Evolutionary conservation across 2,329 filamentous ascomycete species (phyloP).

Genomic region (Colletotrichum liaoningense): DNA sequence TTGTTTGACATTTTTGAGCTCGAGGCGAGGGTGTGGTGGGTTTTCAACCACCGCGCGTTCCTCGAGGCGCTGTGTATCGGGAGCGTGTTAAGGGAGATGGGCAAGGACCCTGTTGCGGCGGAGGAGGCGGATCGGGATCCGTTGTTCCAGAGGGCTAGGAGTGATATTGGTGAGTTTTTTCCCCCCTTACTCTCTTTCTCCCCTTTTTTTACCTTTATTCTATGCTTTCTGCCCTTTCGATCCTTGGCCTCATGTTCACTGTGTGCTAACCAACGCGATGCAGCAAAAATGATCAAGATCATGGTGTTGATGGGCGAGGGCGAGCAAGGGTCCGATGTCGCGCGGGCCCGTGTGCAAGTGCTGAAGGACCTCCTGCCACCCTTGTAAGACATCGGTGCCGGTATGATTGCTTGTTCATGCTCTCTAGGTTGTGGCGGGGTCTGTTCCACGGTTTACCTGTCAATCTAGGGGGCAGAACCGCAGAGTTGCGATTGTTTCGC

Average conservation of each 20-base stretch:
- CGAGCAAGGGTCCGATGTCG: conserved; percentile 68
- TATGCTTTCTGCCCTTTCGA: no score
- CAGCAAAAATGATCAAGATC: conserved; percentile 73
- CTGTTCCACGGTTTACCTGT: no score
- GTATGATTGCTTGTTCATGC: neutral
- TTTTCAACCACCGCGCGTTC: conserved; percentile 84
- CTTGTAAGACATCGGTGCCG: neutral
- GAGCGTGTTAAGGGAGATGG: conserved; percentile 65
- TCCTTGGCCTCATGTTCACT: no score
- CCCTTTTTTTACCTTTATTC: no score
- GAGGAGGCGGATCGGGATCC: conserved; percentile 64
- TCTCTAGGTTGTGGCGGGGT: neutral
- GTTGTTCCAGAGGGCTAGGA: conserved; percentile 68
- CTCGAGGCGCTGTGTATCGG: conserved; percentile 79
- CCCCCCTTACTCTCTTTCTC: no score
- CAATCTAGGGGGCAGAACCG: neutral
- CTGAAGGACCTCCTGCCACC: conserved; percentile 62
- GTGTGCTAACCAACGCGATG: conserved; percentile 4
- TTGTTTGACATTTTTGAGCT: conserved; percentile 75
- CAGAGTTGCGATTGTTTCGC: neutral
- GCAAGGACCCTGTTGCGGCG: conserved; percentile 56
- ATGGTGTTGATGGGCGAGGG: conserved; percentile 69
- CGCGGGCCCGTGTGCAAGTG: conserved; percentile 68
- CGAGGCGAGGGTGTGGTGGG: conserved; percentile 86
- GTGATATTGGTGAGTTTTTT: conserved; percentile 67